These are phyloP conservation scores for Mortierella hygrophila DNA, from an alignment of 192 early-diverging fungal genomes.

Conservation along the genomic window DNA sequence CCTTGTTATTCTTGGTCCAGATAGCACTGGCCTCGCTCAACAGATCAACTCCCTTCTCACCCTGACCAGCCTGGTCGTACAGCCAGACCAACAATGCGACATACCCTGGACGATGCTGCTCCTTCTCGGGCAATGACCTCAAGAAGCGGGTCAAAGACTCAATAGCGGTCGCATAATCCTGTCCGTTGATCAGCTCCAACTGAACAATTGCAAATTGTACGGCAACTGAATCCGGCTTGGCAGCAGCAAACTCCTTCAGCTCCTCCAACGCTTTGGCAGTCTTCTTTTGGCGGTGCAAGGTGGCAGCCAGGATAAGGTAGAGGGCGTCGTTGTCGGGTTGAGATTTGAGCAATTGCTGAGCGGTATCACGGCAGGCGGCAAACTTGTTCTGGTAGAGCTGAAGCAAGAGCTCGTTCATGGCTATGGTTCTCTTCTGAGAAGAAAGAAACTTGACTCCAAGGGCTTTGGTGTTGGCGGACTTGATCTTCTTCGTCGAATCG, in stretches of 20 bases:
- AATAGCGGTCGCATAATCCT: slow-evolving; percentile 64
- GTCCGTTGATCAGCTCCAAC: slow-evolving; percentile 59
- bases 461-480: slow-evolving; percentile 63
- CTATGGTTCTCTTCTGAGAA: slow-evolving; percentile 69
- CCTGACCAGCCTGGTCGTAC: slow-evolving; percentile 73
- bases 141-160: slow-evolving; percentile 61
- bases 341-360: slow-evolving; percentile 62
- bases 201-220: slow-evolving; percentile 76
- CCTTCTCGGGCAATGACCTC: slow-evolving; percentile 41
- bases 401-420: slow-evolving; percentile 75
- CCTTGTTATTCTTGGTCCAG: slow-evolving; percentile 64
- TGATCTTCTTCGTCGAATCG: slow-evolving; percentile 69
- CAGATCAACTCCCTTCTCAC: slow-evolving; percentile 67
- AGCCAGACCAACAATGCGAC: slow-evolving; percentile 82
- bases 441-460: slow-evolving; percentile 71
- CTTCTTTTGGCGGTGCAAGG: slow-evolving; percentile 67
- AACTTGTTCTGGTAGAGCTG: slow-evolving; percentile 68
- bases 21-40: slow-evolving; percentile 68
- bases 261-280: slow-evolving; percentile 68
- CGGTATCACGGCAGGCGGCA: slow-evolving; percentile 64
- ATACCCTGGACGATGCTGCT: slow-evolving; percentile 68
- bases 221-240: slow-evolving; percentile 59
- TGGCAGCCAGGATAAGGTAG: slow-evolving; percentile 70
- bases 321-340: slow-evolving; percentile 74
- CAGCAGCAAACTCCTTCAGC: slow-evolving; percentile 58